Percentiles rank a stretch among this genome's conserved stretches.
Evolutionary conservation across 2,329 filamentous ascomycete genomes (phyloP).

Genomic region (Monosporascus cannonballus): DNA sequence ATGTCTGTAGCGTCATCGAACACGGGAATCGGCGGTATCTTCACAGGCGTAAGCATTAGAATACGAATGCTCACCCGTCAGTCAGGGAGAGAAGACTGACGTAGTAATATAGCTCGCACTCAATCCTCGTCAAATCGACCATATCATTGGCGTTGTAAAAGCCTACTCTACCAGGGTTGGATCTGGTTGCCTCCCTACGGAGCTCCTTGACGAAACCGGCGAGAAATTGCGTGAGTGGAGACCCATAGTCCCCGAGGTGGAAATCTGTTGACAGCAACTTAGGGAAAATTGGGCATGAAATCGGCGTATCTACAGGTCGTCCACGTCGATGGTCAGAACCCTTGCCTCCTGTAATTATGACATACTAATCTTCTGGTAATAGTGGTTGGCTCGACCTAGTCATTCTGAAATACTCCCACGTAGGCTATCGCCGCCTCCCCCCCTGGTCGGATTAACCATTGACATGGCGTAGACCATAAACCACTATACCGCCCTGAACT

Average conservation of each 20-base stretch:
- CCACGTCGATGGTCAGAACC: constrained; percentile 8
- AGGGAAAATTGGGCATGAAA: constrained; percentile 2
- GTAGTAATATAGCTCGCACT: constrained; percentile 3
- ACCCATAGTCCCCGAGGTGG: neutral
- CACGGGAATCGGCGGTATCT: constrained; percentile 11
- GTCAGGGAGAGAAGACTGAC: constrained; percentile 28
- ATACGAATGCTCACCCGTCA: constrained; percentile 45
- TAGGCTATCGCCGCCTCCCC: neutral
- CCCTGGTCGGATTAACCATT: neutral
- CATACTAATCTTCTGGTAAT: constrained; percentile 29
- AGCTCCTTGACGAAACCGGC: neutral
- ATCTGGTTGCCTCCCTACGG: neutral
- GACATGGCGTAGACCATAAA: constrained; percentile 45
- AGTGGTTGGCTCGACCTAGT: constrained; percentile 62
- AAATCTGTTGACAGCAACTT: neutral
- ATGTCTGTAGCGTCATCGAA: constrained; percentile 5
- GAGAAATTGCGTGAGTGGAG: constrained; percentile 19
- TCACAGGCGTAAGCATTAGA: constrained; percentile 19
- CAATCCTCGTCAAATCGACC: constrained; percentile 13
- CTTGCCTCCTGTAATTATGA: constrained; percentile 27
- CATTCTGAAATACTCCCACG: constrained; percentile 56
- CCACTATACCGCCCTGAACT: constrained; percentile 58
- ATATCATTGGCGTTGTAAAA: constrained; percentile 58
- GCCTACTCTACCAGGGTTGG: constrained; percentile 36
- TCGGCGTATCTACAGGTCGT: constrained; percentile 2